Conservation (phyloP, 768 basidiomycete species). For the Lentinula aciculospora region DNA sequence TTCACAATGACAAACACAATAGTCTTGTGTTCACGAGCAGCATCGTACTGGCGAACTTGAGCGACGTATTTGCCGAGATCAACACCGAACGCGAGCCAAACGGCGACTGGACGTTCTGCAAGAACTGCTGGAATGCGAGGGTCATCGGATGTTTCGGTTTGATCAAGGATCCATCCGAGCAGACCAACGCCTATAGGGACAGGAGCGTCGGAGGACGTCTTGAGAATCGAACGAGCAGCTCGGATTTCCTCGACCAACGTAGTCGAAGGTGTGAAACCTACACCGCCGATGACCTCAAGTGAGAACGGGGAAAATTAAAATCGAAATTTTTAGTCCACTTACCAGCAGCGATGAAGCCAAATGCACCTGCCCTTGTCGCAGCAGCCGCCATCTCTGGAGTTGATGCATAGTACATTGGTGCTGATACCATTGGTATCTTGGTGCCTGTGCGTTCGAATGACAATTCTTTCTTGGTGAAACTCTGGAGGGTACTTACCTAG, state of each 20-base stretch:
- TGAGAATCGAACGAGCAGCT: constrained; percentile 28
- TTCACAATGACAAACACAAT: constrained; percentile 45
- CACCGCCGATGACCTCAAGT: too few species aligned
- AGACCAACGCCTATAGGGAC: constrained; percentile 59
- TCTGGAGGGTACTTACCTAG: neutral
- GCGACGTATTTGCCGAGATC: constrained; percentile 46
- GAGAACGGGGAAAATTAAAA: too few species aligned
- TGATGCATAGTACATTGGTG: constrained; percentile 51
- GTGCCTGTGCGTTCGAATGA: constrained; percentile 35
- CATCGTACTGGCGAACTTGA: constrained; percentile 35
- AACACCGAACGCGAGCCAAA: constrained; percentile 61
- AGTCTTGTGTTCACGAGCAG: constrained; percentile 35
- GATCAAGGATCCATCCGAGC: constrained; percentile 52
- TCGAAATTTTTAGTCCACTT: too few species aligned
- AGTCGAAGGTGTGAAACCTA: constrained; percentile 32
- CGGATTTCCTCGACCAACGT: constrained; percentile 34
- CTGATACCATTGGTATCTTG: constrained; percentile 44
- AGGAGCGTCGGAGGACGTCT: constrained; percentile 20
- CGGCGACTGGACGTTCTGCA: constrained; percentile 37
- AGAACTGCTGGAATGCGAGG: constrained; percentile 36
- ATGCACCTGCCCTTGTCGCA: constrained; percentile 48
- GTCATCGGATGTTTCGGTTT: constrained; percentile 25
- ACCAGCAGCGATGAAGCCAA: constrained; percentile 33
- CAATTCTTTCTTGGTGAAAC: too few species aligned
- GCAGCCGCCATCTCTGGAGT: constrained; percentile 29